Evolutionary conservation across 1,139 yeast genomes (phyloP), one percentile per base, ranked within the genome.

Genomic region (Geotrichum cucujoidarum): DNA sequence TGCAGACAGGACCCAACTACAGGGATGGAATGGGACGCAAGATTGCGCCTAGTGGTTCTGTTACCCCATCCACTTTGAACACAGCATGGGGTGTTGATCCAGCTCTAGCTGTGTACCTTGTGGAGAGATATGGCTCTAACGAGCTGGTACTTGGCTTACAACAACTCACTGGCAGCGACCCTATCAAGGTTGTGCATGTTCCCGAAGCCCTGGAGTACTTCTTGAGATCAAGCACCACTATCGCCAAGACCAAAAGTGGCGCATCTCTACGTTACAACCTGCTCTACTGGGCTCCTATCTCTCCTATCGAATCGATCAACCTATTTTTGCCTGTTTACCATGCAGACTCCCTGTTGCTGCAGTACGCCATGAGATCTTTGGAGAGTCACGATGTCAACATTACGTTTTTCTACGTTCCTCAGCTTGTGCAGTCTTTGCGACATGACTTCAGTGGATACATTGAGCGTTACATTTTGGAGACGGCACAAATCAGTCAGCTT

Each of bases 401-500:
- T 53, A 87, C 97, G 0, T 94, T 94, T 70, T 94, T 94, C 66
- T 94, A 94, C 62, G 97, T 94, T 39, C 98, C 99, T 1, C 98
- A 94, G 65, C 88, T 94, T 65, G 98, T 94, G 16, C 99, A 94
- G 67, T 77, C 87, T 52, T 74, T 94, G 55, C 77, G 97, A 57
- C 83, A 82, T 64, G 98, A 92, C 64, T 70, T 68, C 5, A 72
- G 78, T 49, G 97, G 97, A 1, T 90, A 89, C 58, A 95, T 90
- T 45, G 90, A 86, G 58, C 77, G 89, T 55, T 87, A 86, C 63
- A 90, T 94, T 56, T 69, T 92, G 51, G 97, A 92, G 63, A 88
- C 97, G 0, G 97, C 95, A 2, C 83, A 84, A 61, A 86, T 89
- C 20, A 83, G 95, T 32, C 95, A 86, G 59, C 72, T 90, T 54